Base-by-base conservation (phyloP, 176 grass and related monocot species). In the Cymbopogon citratus region DNA sequence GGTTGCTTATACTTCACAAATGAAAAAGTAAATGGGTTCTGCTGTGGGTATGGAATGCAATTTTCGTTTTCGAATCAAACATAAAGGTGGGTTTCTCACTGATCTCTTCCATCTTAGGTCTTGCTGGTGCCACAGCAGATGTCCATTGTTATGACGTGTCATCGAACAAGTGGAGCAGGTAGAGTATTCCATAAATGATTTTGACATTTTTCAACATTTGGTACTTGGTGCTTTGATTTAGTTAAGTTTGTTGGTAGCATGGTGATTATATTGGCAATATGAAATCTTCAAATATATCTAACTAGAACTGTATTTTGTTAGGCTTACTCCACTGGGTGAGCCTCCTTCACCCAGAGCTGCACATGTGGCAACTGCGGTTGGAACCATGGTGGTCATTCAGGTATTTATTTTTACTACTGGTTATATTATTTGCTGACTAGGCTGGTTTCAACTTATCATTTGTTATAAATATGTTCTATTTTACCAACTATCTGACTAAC, bases 301-400 rank as follows among this genome's bases (percentile, higher is more conserved):
- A 86, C 49, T 59, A 69, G 18, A 44, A 43, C 26, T 62, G n/a
- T 62, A 80, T 23, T 66, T 52, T 87, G 64, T 75, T 84, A 99
- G 97, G 87, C 89, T 99, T 59, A 99, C 93, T 71, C 97, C 97
- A 76, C 85, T 93, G 40, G 97, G 97, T 0, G 97, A 99, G 80
- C 97, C 97, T 75, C 97, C 97, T 74, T 94, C 97, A 74, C 97
- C 97, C 51, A 94, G 97, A 84, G 97, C 97, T 80, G 97, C 93
- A 67, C 97, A 99, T 96, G 93, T 96, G 51, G 97, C 97, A 80
- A 95, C 97, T 72, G 97, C 97, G 12, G 97, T 99, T 80, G 97
- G 97, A 78, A 99, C 97, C 63, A 99, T 99, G 97, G 97, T 99
- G 80, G 97, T 99, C 73, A 99, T 99, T 85, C 97, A 99, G 91